Evolutionary conservation across 2,329 filamentous ascomycete species (phyloP).

Genomic region (Nemania sp.): DNA sequence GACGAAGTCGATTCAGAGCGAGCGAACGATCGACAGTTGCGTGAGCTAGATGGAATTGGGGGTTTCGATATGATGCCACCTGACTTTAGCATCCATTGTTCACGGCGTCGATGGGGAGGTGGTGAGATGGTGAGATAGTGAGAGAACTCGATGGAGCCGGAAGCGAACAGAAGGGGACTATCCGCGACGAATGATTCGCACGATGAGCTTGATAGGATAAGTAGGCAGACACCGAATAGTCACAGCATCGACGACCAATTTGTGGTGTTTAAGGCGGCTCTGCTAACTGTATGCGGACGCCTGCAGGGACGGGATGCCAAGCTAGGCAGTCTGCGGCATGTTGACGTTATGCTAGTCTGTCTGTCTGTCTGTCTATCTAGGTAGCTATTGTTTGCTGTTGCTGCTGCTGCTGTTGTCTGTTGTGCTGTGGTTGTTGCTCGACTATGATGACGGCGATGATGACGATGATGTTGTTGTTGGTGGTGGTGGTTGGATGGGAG

Average conservation of each 20-base stretch:
- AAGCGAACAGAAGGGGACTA: slow-evolving; percentile 15
- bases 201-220: slow-evolving; percentile 21
- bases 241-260: slow-evolving; percentile 26
- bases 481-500: neutral
- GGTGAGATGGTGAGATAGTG: slow-evolving; percentile 37
- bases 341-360: slow-evolving; percentile 34
- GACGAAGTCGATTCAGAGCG: slow-evolving; percentile 17
- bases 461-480: slow-evolving; percentile 4
- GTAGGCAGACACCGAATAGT: slow-evolving; percentile 31
- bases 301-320: slow-evolving; percentile 47
- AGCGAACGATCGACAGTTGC: slow-evolving; percentile 22
- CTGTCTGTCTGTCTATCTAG: neutral
- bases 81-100: slow-evolving; percentile 55
- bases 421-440: neutral
- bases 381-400: neutral
- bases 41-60: slow-evolving; percentile 43
- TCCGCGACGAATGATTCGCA: slow-evolving; percentile 18
- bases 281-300: slow-evolving; percentile 51
- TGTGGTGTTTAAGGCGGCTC: slow-evolving; percentile 45
- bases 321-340: slow-evolving; percentile 48
- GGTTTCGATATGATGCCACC: slow-evolving; percentile 51
- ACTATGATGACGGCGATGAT: slow-evolving; percentile 8
- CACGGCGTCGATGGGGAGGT: slow-evolving; percentile 37
- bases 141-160: slow-evolving; percentile 26
- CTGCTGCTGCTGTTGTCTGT: neutral